These are phyloP conservation scores for Boletus reticulatus DNA, from an alignment of 768 basidiomycete genomes.

Conservation along the genomic window DNA sequence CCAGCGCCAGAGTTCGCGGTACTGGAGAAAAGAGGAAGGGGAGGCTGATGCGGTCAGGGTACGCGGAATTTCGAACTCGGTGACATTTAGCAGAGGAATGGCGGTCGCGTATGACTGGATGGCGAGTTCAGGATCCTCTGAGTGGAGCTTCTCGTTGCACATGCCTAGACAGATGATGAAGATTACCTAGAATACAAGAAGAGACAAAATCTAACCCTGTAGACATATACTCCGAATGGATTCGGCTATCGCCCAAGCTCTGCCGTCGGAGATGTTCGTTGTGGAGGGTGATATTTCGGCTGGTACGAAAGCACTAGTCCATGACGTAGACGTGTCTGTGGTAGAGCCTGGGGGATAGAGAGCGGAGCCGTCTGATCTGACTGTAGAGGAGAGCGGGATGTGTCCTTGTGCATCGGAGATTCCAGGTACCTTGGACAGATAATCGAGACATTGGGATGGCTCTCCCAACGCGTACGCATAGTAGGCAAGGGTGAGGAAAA, in stretches of 20 bases:
- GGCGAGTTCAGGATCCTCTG: constrained; percentile 47
- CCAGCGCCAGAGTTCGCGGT: constrained; percentile 88
- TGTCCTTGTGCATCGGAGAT: constrained; percentile 54
- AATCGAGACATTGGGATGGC: constrained; percentile 58
- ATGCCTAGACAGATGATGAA: constrained; percentile 52
- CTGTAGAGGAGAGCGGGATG: constrained; percentile 43
- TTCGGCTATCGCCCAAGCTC: constrained; percentile 72
- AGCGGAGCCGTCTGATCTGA: constrained; percentile 39
- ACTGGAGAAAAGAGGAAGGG: constrained; percentile 54
- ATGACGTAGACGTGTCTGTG: constrained; percentile 44
- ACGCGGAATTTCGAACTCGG: constrained; percentile 46
- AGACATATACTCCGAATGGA: constrained; percentile 74
- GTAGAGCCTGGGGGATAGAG: constrained; percentile 37
- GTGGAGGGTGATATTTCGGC: constrained; percentile 38
- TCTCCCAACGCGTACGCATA: constrained; percentile 75
- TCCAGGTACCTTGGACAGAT: constrained; percentile 55
- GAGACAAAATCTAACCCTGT: constrained; percentile 51
- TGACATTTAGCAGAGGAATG: constrained; percentile 50
- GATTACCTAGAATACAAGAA: neutral
- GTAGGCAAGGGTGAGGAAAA: constrained; percentile 70
- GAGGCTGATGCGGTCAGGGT: constrained; percentile 23
- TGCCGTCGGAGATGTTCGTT: constrained; percentile 64
- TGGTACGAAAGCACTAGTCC: constrained; percentile 49
- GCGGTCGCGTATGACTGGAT: constrained; percentile 56
- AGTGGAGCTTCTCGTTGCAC: constrained; percentile 61